Conservation (phyloP, 2,329 filamentous ascomycete genomes). For the Fusarium sublunatum region DNA sequence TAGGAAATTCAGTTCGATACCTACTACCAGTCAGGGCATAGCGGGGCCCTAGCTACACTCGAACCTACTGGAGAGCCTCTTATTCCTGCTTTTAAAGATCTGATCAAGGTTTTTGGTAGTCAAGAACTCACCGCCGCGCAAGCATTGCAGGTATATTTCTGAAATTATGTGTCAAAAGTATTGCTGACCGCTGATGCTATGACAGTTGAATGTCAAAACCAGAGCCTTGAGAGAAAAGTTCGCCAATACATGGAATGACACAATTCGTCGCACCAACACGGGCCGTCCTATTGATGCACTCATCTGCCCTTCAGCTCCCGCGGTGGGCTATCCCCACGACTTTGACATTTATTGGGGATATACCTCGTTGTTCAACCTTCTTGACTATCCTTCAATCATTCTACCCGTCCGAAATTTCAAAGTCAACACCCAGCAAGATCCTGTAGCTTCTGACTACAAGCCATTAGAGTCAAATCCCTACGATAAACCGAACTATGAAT, state of each 20-base stretch:
- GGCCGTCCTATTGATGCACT: constrained; percentile 9
- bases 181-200: background rate
- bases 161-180: fast-evolving
- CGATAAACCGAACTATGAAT: constrained; percentile 12
- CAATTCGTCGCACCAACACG: background rate
- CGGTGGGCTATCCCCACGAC: constrained; percentile 12
- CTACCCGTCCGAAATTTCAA: constrained; percentile 2
- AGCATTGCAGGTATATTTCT: background rate
- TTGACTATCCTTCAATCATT: constrained; percentile 22
- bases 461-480: constrained; percentile 8
- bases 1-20: background rate
- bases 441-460: background rate
- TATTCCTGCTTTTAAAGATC: constrained; percentile 6
- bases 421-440: background rate
- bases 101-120: constrained; percentile 11
- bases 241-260: constrained; percentile 3
- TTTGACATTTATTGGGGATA: constrained; percentile 31
- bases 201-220: background rate
- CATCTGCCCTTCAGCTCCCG: constrained; percentile 14
- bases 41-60: background rate
- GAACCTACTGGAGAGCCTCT: constrained; percentile 13
- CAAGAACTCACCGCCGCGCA: background rate
- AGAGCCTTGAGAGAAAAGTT: constrained; percentile 3
- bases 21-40: constrained; percentile 16
- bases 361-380: constrained; percentile 12